These are phyloP conservation scores for Epithele typhae DNA, from an alignment of 768 basidiomycete genomes.

Conservation along the genomic window DNA sequence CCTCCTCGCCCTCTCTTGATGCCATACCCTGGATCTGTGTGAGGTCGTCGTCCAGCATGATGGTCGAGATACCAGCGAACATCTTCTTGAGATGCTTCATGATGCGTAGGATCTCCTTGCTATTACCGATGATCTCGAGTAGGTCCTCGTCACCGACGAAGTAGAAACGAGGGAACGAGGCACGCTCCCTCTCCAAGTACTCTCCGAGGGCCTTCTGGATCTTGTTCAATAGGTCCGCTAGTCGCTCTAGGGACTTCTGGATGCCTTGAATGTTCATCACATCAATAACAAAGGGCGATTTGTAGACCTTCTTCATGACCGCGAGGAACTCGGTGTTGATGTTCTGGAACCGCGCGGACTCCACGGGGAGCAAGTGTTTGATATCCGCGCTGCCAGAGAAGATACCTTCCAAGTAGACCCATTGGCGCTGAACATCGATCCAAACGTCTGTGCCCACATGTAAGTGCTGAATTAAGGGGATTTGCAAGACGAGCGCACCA, in stretches of 20 bases:
- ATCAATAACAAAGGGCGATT: conserved; percentile 95
- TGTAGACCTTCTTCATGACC: conserved; percentile 99
- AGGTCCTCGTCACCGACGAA: conserved; percentile 99
- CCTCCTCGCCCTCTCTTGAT: conserved; percentile 94
- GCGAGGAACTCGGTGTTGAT: conserved; percentile 98
- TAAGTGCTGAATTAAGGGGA: conserved; percentile 5
- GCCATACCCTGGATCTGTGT: conserved; percentile 91
- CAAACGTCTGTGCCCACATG: conserved; percentile 67
- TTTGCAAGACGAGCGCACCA: conserved; percentile 40
- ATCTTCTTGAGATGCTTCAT: conserved; percentile 99
- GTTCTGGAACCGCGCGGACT: conserved; percentile 96
- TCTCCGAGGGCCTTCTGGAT: conserved; percentile 99
- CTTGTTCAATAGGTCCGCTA: conserved; percentile 94
- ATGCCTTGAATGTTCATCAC: conserved; percentile 95
- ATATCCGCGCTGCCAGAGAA: conserved; percentile 99
- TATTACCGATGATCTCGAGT: conserved; percentile 98
- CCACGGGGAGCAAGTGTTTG: conserved; percentile 96
- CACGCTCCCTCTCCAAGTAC: conserved; percentile 95
- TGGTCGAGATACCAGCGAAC: conserved; percentile 96
- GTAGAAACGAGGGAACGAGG: conserved; percentile 98
- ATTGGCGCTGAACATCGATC: conserved; percentile 99
- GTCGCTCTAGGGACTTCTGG: conserved; percentile 95
- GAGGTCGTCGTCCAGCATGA: conserved; percentile 82
- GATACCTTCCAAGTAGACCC: conserved; percentile 99
- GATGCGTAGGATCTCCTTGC: conserved; percentile 95